Conservation (phyloP, 768 basidiomycete genomes). For the Phanerochaete sordida region DNA sequence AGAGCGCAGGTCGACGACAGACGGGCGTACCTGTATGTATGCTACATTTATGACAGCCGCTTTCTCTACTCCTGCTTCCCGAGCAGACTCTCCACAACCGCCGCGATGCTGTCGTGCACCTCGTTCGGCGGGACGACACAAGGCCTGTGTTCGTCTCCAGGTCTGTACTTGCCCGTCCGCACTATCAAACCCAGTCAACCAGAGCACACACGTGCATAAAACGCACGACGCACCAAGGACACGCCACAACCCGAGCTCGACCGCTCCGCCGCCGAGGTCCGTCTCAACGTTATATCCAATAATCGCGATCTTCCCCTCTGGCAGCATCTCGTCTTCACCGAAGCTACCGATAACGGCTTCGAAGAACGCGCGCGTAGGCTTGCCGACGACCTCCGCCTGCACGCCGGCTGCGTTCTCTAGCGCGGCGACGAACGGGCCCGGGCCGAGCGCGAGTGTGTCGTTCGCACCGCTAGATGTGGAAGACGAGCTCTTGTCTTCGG, state of each 20-base stretch:
- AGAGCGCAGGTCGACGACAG: no score
- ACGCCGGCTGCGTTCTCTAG: slow-evolving; percentile 52
- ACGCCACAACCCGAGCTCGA: slow-evolving; percentile 57
- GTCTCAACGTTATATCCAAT: slow-evolving; percentile 66
- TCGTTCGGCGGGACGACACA: slow-evolving; percentile 46
- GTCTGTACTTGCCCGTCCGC: slow-evolving; percentile 66
- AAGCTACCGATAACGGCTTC: slow-evolving; percentile 50
- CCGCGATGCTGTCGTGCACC: slow-evolving; percentile 48
- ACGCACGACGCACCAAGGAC: slow-evolving; percentile 48
- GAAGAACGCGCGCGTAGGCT: slow-evolving; percentile 59
- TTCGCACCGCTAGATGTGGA: slow-evolving; percentile 19
- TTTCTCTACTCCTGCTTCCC: neutral
- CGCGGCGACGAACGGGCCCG: slow-evolving; percentile 66
- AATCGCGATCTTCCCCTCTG: slow-evolving; percentile 40
- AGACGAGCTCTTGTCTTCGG: slow-evolving; percentile 20
- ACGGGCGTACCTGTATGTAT: no score
- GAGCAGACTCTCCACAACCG: slow-evolving; percentile 48
- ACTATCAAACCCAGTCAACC: slow-evolving; percentile 34
- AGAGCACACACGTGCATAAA: neutral
- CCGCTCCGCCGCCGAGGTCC: slow-evolving; percentile 62
- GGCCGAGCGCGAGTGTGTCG: slow-evolving; percentile 56
- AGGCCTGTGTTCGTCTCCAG: slow-evolving; percentile 47
- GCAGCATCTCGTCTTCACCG: slow-evolving; percentile 14
- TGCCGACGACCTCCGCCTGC: slow-evolving; percentile 56
- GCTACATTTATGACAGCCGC: no score